Conservation (phyloP, 176 grass and related monocot genomes). For the Hordeum marinum region DNA sequence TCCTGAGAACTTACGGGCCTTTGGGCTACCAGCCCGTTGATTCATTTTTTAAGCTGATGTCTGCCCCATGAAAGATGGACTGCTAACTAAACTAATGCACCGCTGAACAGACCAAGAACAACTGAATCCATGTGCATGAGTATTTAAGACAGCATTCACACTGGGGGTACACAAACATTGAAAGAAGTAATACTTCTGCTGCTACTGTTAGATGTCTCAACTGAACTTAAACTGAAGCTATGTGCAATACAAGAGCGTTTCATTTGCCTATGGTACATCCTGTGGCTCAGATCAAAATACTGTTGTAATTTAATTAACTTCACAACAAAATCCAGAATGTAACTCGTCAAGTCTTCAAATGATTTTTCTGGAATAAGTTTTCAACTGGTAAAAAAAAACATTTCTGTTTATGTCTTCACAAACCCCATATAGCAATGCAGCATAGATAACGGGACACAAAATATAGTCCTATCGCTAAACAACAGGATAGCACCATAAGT, state of each 20-base stretch:
- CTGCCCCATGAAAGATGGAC: not conserved
- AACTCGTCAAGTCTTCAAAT: not conserved
- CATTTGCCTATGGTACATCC: not conserved
- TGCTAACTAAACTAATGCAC: not conserved
- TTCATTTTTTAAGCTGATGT: not conserved
- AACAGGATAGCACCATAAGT: not conserved
- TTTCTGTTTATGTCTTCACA: not conserved
- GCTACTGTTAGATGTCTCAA: not conserved
- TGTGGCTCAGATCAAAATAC: not conserved
- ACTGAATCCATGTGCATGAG: not conserved
- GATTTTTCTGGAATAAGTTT: no score
- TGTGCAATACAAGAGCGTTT: not conserved
- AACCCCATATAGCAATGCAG: not conserved
- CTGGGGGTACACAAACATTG: not conserved
- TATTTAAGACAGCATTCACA: not conserved
- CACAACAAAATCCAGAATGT: not conserved
- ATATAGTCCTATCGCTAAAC: not conserved
- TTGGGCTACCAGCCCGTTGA: not conserved
- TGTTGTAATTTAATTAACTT: not conserved
- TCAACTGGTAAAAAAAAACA: not conserved
- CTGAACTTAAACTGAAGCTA: not conserved
- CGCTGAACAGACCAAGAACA: not conserved
- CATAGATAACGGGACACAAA: not conserved
- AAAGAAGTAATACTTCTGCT: not conserved
- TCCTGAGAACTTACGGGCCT: not conserved